Conservation (phyloP, 176 grass and related monocot genomes). For the Rhynchospora breviuscula region DNA sequence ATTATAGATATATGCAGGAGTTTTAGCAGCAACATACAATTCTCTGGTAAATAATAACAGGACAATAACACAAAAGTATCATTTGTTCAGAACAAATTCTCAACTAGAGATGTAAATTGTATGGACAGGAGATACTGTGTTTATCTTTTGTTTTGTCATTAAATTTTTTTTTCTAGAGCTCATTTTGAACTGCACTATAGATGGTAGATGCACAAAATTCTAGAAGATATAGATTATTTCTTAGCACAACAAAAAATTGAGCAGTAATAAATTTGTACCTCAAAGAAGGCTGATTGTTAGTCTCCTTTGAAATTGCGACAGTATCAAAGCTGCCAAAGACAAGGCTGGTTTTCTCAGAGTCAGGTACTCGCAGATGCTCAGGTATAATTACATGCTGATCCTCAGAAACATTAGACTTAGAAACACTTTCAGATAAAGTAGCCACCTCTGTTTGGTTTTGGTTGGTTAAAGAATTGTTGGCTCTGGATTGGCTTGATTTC, state of each 20-base stretch:
- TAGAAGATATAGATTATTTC: slow-evolving; percentile 7
- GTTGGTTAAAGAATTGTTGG: slow-evolving; percentile 25
- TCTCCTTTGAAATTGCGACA: slow-evolving; percentile 33
- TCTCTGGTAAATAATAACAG: neutral
- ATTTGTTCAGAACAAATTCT: neutral
- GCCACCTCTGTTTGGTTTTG: slow-evolving; percentile 23
- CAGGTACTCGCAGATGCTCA: slow-evolving; percentile 66
- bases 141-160: slow-evolving; percentile 5
- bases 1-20: neutral
- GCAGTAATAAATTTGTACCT: slow-evolving; percentile 32
- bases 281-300: slow-evolving; percentile 32
- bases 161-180: slow-evolving; percentile 28
- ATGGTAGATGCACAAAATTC: neutral
- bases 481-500: slow-evolving; percentile 43
- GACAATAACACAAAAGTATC: neutral
- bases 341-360: slow-evolving; percentile 44
- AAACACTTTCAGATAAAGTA: slow-evolving; percentile 57
- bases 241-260: slow-evolving; percentile 15
- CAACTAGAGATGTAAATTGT: neutral
- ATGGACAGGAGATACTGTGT: neutral
- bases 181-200: neutral
- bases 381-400: slow-evolving; percentile 82
- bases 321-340: slow-evolving; percentile 67
- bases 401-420: slow-evolving; percentile 40
- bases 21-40: neutral